Conservation (phyloP, 108 stramenopile genomes). For the Nannochloropsis gaditana region DNA sequence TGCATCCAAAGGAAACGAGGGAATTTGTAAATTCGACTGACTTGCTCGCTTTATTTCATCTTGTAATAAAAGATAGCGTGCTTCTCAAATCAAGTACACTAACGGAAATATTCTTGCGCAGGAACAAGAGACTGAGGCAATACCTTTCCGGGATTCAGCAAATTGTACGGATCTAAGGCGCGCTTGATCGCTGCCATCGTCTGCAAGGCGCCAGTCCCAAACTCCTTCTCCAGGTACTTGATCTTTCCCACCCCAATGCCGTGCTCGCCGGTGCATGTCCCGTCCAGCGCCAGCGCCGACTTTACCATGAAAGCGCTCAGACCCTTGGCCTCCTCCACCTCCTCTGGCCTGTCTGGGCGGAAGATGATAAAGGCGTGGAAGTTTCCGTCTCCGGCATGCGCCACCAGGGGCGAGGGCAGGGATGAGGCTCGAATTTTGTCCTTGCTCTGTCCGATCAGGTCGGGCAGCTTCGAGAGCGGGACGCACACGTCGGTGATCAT, state of each 20-base stretch:
- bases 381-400: constrained; percentile 95
- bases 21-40: too few relatives aligned
- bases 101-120: constrained; percentile 25
- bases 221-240: constrained; percentile 69
- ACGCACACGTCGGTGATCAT: constrained; percentile 71
- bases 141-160: constrained; percentile 91
- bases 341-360: constrained; percentile 64
- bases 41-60: too few relatives aligned
- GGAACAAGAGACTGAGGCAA: constrained; percentile 46
- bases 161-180: constrained; percentile 74
- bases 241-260: constrained; percentile 87
- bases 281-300: constrained; percentile 61
- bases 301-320: constrained; percentile 46
- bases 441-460: constrained; percentile 60
- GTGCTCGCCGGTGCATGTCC: constrained; percentile 96
- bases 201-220: constrained; percentile 68
- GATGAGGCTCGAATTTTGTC: constrained; percentile 55
- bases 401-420: constrained; percentile 72
- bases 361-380: constrained; percentile 70
- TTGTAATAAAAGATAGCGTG: too few relatives aligned
- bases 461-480: constrained; percentile 74
- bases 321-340: constrained; percentile 58
- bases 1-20: too few relatives aligned
- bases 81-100: constrained; percentile 23
- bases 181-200: constrained; percentile 77